Base-by-base conservation (phyloP, 352 stramenopile genomes). In the Phytophthora pistaciae region DNA sequence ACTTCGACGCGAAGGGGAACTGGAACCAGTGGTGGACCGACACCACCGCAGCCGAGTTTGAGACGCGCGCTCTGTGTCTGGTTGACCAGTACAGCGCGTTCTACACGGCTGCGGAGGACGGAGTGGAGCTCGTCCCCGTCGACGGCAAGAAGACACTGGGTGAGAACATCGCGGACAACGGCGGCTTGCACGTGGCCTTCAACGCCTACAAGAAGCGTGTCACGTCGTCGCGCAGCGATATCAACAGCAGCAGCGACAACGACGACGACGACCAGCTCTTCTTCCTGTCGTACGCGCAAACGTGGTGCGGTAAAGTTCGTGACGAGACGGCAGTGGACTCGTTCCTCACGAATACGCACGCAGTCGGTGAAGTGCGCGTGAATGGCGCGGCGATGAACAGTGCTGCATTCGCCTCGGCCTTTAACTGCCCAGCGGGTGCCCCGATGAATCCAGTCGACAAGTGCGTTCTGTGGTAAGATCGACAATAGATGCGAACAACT, bases 21-120 rank as follows among this genome's bases (percentile, higher is more conserved):
- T 87, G 97, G 75, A 82, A 91, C 11, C 81, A 94, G 70, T 98
- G 96, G 94, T 98, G 96, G 95, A 96, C 87, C 3, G 38, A 83
- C 25, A 74, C 79, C 29, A 97, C 97, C 11, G 77, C 59, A 27
- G 66, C 70, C 16, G 84, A 92, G 55, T 98, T 95, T 60, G 59
- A 91, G 25, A 44, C 54, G 14, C 84, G 86, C 14, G 84, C 86
- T 1, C 54, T 78, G 60, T 94, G 87, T 50, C 75, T 92, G 18
- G 68, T 72, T 20, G 73, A 85, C 27, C 76, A 92, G 69, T 92
- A 92, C 75, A 79, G 62, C 31, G 46, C 49, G 0, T 87, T 90
- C 44, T 66, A 66, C 3, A 83, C 82, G 7, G 60, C 65, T 46
- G 66, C 75, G 3, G 71, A 84, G 40, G 54, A 75, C 50, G 78